Conservation (phyloP, 2,329 filamentous ascomycete genomes). For the Pseudogymnoascus sp. region DNA sequence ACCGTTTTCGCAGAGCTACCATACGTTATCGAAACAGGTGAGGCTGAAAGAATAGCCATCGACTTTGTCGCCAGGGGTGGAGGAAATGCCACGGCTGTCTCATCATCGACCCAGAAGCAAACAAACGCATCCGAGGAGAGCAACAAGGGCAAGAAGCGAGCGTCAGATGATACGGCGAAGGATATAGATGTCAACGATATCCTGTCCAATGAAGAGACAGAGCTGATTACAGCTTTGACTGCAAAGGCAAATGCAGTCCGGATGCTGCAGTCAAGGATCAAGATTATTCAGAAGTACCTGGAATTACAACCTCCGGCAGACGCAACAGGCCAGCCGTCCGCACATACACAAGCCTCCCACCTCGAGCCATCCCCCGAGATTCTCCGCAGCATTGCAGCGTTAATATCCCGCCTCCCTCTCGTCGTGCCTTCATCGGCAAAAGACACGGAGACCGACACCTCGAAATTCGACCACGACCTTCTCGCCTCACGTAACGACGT, state of each 20-base stretch:
- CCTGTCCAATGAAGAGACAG: constrained; percentile 54
- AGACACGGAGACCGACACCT: constrained; percentile 41
- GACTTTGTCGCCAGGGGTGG: constrained; percentile 85
- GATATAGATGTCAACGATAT: constrained; percentile 46
- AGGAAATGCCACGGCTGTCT: constrained; percentile 66
- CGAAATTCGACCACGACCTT: constrained; percentile 63
- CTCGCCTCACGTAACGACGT: constrained; percentile 80
- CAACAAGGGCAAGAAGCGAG: constrained; percentile 33
- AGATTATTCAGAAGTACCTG: constrained; percentile 71
- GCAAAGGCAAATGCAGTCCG: constrained; percentile 89
- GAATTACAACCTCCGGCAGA: constrained; percentile 54
- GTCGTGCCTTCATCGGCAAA: constrained; percentile 54
- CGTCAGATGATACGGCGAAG: constrained; percentile 26
- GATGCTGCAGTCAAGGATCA: constrained; percentile 77
- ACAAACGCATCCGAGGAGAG: constrained; percentile 26
- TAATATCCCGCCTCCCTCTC: constrained; percentile 76
- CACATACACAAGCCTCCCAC: constrained; percentile 39
- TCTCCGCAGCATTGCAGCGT: constrained; percentile 80
- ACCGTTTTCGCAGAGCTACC: constrained; percentile 75
- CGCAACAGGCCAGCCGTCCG: neutral
- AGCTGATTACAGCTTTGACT: constrained; percentile 61
- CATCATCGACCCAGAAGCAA: constrained; percentile 26
- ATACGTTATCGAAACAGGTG: constrained; percentile 86
- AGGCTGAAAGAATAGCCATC: constrained; percentile 96
- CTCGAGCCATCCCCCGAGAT: constrained; percentile 48